Percentiles rank a stretch among this genome's conserved stretches.
These are phyloP conservation scores for Rhizophagus sp. DNA, from an alignment of 192 early-diverging fungal species.

Conservation along the genomic window DNA sequence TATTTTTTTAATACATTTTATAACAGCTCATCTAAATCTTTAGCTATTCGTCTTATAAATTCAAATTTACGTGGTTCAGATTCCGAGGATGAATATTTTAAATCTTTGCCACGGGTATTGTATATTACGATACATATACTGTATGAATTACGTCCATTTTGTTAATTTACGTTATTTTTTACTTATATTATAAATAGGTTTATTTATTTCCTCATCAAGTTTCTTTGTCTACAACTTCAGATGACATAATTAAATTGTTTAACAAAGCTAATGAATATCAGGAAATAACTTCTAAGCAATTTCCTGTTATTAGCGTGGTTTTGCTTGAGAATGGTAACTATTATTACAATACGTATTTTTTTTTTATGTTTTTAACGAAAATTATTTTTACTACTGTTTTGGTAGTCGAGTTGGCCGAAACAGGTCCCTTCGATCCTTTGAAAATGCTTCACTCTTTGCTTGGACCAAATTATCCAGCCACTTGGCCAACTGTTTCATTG, in stretches of 20 bases:
- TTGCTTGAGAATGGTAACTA: slow-evolving; percentile 17
- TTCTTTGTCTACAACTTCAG: slow-evolving; percentile 27
- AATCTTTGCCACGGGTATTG: slow-evolving; percentile 19
- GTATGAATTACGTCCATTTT: too few relatives aligned
- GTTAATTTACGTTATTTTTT: too few relatives aligned
- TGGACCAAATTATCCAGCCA: not conserved
- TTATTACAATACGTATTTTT: not conserved
- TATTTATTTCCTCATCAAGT: slow-evolving; percentile 25
- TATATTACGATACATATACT: too few relatives aligned
- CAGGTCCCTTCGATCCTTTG: not conserved
- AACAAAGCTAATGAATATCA: slow-evolving; percentile 23
- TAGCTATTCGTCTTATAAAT: slow-evolving; percentile 23
- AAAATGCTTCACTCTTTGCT: not conserved
- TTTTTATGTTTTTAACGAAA: not conserved
- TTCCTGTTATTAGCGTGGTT: slow-evolving; percentile 19
- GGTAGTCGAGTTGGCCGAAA: slow-evolving; percentile 24
- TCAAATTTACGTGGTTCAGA: slow-evolving; percentile 28
- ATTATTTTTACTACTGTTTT: not conserved
- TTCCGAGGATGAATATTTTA: slow-evolving; percentile 23
- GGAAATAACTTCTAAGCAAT: slow-evolving; percentile 14
- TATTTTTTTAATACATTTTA: not conserved
- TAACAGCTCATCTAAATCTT: not conserved
- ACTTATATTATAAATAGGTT: not conserved
- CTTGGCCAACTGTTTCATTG: not conserved
- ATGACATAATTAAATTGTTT: slow-evolving; percentile 25